A percentile compares a stretch with the other conserved stretches of the same genome.
Evolutionary conservation across 495 filamentous ascomycete genomes (phyloP).

Genomic region (Penicillium nucicola): DNA sequence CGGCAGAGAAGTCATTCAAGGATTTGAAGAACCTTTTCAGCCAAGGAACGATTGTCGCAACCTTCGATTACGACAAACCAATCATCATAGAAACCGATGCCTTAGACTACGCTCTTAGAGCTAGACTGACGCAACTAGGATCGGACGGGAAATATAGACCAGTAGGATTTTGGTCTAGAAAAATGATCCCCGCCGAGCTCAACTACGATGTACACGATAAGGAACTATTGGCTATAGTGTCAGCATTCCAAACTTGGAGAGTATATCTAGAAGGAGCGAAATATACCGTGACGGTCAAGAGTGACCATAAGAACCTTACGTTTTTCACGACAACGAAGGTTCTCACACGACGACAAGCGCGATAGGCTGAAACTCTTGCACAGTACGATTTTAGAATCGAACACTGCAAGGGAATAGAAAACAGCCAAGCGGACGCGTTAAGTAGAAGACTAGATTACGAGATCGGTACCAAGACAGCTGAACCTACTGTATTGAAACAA

Average conservation of each 20-base stretch:
- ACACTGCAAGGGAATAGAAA: background rate
- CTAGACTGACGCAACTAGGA: conserved; percentile 3
- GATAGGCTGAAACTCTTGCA: background rate
- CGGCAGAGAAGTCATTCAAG: conserved; percentile 4
- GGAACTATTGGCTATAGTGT: conserved; percentile 25
- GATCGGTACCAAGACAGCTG: too few relatives aligned
- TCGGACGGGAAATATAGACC: background rate
- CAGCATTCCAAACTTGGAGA: conserved; percentile 24
- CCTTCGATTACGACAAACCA: conserved; percentile 5
- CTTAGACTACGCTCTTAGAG: conserved; percentile 2
- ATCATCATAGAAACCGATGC: conserved; percentile 14
- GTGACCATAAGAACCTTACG: conserved; percentile 18
- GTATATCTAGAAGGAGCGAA: conserved; percentile 15
- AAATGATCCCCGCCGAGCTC: conserved; percentile 16
- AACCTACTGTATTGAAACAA: too few relatives aligned
- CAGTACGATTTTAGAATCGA: background rate
- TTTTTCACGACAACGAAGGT: conserved; percentile 16
- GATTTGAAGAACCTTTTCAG: conserved; percentile 5
- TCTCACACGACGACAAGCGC: conserved; percentile 10
- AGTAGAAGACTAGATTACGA: too few relatives aligned
- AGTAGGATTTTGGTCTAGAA: conserved; percentile 23
- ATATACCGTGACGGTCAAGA: conserved; percentile 12
- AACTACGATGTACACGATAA: conserved; percentile 37
- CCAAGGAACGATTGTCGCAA: background rate
- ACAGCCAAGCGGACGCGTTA: conserved; percentile 7